Conservation (phyloP, 192 early-diverging fungal species). For the Kappamyces sp. region DNA sequence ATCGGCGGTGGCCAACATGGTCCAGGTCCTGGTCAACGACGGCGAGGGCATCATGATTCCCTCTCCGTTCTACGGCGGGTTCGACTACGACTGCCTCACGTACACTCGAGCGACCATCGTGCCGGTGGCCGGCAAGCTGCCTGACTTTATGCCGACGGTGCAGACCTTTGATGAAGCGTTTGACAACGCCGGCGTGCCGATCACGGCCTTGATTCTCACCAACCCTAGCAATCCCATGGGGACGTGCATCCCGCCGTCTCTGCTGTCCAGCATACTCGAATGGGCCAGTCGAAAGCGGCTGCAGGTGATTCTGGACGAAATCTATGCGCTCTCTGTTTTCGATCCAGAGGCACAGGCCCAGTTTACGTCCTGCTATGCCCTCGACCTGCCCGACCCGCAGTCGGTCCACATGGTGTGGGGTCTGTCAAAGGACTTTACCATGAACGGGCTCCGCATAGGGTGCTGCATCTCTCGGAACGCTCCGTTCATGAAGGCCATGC, state of each 20-base stretch:
- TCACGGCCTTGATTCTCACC: conserved; percentile 58
- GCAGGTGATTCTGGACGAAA: conserved; percentile 72
- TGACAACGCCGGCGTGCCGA: conserved; percentile 42
- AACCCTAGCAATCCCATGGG: conserved; percentile 74
- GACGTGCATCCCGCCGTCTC: conserved; percentile 45
- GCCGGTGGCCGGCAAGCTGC: conserved; percentile 27
- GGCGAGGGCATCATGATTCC: conserved; percentile 72
- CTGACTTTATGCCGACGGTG: conserved; percentile 23
- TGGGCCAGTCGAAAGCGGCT: conserved; percentile 62
- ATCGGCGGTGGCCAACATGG: conserved; percentile 58
- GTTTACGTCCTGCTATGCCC: conserved; percentile 61
- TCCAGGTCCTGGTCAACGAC: conserved; percentile 55
- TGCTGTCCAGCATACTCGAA: conserved; percentile 48
- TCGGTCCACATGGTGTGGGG: conserved; percentile 68
- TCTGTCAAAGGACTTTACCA: conserved; percentile 79
- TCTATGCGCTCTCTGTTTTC: conserved; percentile 52
- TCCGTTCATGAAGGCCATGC: conserved; percentile 12
- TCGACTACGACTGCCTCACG: conserved; percentile 54
- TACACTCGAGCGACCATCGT: conserved; percentile 41
- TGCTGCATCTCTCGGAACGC: conserved; percentile 16
- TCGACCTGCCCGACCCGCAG: conserved; percentile 57
- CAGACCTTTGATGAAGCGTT: conserved; percentile 45
- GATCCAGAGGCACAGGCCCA: neutral
- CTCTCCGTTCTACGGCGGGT: conserved; percentile 69
- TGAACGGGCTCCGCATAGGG: conserved; percentile 67